phyloP scores from a whole-genome alignment of 805 yeast genomes.

The Pichia rugopelliculosa region DNA sequence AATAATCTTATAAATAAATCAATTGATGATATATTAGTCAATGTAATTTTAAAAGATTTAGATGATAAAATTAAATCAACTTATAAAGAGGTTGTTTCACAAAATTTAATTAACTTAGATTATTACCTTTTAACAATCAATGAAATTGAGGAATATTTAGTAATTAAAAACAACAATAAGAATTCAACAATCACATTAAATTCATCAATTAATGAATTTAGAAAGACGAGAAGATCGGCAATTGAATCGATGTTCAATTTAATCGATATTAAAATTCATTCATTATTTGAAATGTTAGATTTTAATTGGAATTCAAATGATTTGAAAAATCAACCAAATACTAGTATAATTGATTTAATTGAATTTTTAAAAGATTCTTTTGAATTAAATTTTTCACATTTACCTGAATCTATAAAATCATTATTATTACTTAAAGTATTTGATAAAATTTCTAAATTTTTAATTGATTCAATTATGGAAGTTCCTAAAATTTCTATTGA shows the following conservation, averaged over 20 bases:
- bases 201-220: conserved; percentile 42
- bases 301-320: conserved; percentile 68
- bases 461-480: conserved; percentile 51
- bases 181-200: conserved; percentile 23
- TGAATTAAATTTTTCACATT: conserved; percentile 70
- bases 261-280: conserved; percentile 74
- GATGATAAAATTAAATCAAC: conserved; percentile 55
- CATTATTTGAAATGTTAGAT: conserved; percentile 75
- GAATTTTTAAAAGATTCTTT: conserved; percentile 79
- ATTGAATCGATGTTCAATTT: conserved; percentile 75
- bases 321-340: conserved; percentile 55
- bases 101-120: conserved; percentile 80
- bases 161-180: conserved; percentile 29
- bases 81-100: conserved; percentile 85
- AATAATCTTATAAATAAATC: conserved; percentile 50
- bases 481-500: conserved; percentile 47
- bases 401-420: conserved; percentile 73
- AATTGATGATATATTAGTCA: conserved; percentile 62
- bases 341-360: conserved; percentile 75
- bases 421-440: conserved; percentile 79
- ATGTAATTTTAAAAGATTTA: conserved; percentile 59
- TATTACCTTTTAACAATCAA: conserved; percentile 71
- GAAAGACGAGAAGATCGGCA: conserved; percentile 50
- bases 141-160: conserved; percentile 48
- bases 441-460: conserved; percentile 71